Evolutionary conservation across 768 basidiomycete genomes (phyloP).

Genomic region (Termitomyces titanicus): DNA sequence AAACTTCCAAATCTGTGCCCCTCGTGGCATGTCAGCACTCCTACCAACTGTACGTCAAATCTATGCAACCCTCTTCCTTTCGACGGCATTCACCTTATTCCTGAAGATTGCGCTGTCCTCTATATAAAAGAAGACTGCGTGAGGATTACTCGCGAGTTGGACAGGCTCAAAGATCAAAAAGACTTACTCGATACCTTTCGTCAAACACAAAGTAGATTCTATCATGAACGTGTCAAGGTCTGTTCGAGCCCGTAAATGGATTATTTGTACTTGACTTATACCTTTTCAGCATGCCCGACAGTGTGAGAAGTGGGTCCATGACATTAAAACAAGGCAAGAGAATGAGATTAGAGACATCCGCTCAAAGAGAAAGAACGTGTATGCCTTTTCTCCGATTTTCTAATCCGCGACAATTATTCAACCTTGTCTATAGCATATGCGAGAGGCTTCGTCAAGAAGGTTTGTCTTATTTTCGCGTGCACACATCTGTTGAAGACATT

Average conservation of each 20-base stretch:
- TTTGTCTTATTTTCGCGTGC: background rate
- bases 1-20: slow-evolving; percentile 1
- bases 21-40: background rate
- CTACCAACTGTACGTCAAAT: background rate
- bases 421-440: slow-evolving; percentile 7
- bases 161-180: background rate
- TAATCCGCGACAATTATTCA: background rate
- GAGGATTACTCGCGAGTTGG: background rate
- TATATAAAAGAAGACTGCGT: slow-evolving; percentile 1
- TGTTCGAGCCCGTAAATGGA: background rate
- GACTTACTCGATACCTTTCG: background rate
- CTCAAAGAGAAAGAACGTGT: slow-evolving; percentile 11
- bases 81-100: background rate
- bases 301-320: background rate
- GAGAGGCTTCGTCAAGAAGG: slow-evolving; percentile 11
- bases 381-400: background rate
- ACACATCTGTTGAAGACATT: background rate
- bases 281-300: background rate
- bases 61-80: background rate
- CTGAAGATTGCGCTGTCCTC: background rate
- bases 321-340: slow-evolving; percentile 2
- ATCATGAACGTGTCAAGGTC: background rate
- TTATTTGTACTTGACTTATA: background rate
- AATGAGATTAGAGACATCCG: slow-evolving; percentile 7
- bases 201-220: background rate